Base-by-base conservation (phyloP, 148 eudicot genomes). In the Chenopodium album region DNA sequence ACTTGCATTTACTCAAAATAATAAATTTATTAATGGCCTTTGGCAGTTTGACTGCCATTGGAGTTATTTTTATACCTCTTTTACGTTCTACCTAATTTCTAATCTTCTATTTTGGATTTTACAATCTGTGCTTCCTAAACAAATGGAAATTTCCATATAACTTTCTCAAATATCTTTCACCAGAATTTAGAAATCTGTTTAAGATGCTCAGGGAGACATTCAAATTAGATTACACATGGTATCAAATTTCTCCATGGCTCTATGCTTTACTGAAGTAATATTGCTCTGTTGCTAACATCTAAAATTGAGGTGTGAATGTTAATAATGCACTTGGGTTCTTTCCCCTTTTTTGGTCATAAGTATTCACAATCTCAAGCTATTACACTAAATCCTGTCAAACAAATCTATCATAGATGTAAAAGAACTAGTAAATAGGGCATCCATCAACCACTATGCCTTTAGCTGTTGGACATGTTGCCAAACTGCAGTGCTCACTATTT, bases 321-420 rank as follows among this genome's bases (percentile, higher is more conserved):
- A 7, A n/a, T 47, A 66, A 23, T 74, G 52, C 56, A 66, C 44
- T 52, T 76, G 77, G 73, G 19, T 46, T 28, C 23, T 75, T 41
- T 47, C 65, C 74, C 64, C 32, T 34, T n/a, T 77, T 71, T 14
- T 71, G 44, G 78, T 77, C 77, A 72, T 31, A 63, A 63, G 28
- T 78, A 78, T 76, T 60, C 26, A 50, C 48, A 76, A 17, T 44
- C 54, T 85, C 64, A 72, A 80, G 71, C 52, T 17, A n/a, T 23
- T 73, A 23, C 62, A 77, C 59, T 65, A 54, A 19, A 46, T 17
- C 41, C 47, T 29, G 54, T 44, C 78, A 78, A 81, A 78, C 79
- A 41, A 41, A 41, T 41, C 44, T 52, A 52, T 52, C 56, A 56
- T 56, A 56, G 1, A 16, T 56, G 4, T 56, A 12, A 5, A 56